These are phyloP conservation scores for Pythium insidiosum DNA, from an alignment of 352 stramenopile genomes.

Conservation along the genomic window DNA sequence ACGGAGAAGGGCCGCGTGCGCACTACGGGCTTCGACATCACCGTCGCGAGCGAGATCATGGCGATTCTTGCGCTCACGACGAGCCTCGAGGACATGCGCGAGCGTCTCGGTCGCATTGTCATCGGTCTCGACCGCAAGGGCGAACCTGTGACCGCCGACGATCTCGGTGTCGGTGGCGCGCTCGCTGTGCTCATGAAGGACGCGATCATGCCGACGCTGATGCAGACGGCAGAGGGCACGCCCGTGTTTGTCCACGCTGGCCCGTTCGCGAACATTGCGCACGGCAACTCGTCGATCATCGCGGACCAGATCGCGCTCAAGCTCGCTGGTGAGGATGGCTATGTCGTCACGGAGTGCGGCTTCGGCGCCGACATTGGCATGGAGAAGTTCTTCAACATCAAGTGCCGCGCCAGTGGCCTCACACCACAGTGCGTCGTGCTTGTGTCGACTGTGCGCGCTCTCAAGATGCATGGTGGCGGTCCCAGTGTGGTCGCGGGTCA, in stretches of 20 bases:
- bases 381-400: slow-evolving; percentile 99
- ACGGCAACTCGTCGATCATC: slow-evolving; percentile 97
- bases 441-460: slow-evolving; percentile 95
- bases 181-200: slow-evolving; percentile 98
- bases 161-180: slow-evolving; percentile 94
- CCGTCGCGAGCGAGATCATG: slow-evolving; percentile 98
- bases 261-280: slow-evolving; percentile 98
- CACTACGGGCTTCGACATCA: slow-evolving; percentile 74
- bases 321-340: slow-evolving; percentile 94
- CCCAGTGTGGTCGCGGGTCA: slow-evolving; percentile 92
- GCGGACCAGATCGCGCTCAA: slow-evolving; percentile 93
- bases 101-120: slow-evolving; percentile 93
- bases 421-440: slow-evolving; percentile 96
- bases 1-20: slow-evolving; percentile 88
- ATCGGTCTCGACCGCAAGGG: slow-evolving; percentile 82
- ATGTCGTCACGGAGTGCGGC: slow-evolving; percentile 96
- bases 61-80: slow-evolving; percentile 95
- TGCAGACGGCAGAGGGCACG: slow-evolving; percentile 96
- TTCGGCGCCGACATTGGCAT: slow-evolving; percentile 97
- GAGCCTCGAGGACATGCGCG: slow-evolving; percentile 90
- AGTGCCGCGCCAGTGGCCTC: slow-evolving; percentile 93
- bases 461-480: slow-evolving; percentile 99
- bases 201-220: slow-evolving; percentile 95
- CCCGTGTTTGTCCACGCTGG: slow-evolving; percentile 97
- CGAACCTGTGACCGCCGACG: slow-evolving; percentile 93